Evolutionary conservation across 257 asterid genomes (phyloP), one percentile per base, ranked within the genome.

Genomic region (Solanum boliviense): DNA sequence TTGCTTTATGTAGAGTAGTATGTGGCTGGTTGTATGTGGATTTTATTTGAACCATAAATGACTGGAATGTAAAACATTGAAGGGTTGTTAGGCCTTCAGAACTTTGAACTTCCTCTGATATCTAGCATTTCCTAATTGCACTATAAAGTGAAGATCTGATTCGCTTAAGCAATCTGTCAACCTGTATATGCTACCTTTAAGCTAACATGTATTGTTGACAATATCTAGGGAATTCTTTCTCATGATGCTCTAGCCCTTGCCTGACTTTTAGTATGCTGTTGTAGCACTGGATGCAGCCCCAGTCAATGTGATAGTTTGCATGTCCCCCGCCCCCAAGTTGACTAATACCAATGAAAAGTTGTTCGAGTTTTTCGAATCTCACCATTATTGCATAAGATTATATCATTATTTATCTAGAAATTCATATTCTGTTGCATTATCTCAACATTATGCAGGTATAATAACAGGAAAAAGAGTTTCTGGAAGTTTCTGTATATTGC

Each of bases 381-480:
- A 46, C 67, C 68, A 29, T 4, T 29, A 46, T 81, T 81, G 68
- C 65, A 25, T 25, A 1, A 79, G 84, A 52, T 76, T 76, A 12
- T n/a, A 39, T 76, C 6, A n/a, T 76, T 23, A 39, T 79, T 25
- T 79, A 58, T 44, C n/a, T 41, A 41, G 65, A 79, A n/a, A 46
- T 27, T 46, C 68, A 7, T 27, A 9, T 46, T 46, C 25, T 71
- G 4, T 75, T 71, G 78, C 60, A 31, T 74, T 32, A 68, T 78
- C 76, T 85, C 73, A 46, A 84, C 29, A 58, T 90, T 91, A 65
- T 88, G 86, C 93, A 97, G 99, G 90, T 95, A 93, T 92, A 97
- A 94, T 95, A 97, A 97, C 87, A 89, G 98, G 93, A 95, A 88
- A 88, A 97, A 97, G 91, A 86, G 96, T 83, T 89, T 92, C 60